These are phyloP conservation scores for Cryptosporidium baileyi DNA, from an alignment of 169 alveolate species.

Conservation along the genomic window DNA sequence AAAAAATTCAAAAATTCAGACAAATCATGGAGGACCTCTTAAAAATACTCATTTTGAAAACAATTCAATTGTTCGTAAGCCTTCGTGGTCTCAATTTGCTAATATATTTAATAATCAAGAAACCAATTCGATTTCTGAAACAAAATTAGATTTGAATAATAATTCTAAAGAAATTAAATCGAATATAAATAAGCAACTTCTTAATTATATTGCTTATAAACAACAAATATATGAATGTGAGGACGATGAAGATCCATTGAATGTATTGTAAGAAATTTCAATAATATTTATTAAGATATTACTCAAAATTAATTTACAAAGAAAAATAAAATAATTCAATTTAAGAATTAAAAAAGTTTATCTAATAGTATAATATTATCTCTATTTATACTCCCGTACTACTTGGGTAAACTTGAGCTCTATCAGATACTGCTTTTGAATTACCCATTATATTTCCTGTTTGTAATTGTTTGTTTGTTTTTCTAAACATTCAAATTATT, in stretches of 20 bases:
- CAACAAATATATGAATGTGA: slow-evolving; percentile 64
- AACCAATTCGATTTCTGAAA: neutral
- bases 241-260: slow-evolving; percentile 59
- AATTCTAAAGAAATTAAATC: neutral
- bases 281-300: neutral
- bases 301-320: neutral
- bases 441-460: neutral
- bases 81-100: slow-evolving; percentile 46
- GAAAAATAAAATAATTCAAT: neutral
- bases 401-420: slow-evolving; percentile 52
- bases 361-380: neutral
- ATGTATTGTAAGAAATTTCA: slow-evolving; percentile 9
- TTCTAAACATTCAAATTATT: neutral
- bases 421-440: slow-evolving; percentile 58
- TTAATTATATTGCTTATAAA: neutral
- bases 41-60: slow-evolving; percentile 4
- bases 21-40: neutral
- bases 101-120: neutral
- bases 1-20: neutral
- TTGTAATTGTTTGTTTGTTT: slow-evolving; percentile 32
- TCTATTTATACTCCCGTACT: slow-evolving; percentile 47
- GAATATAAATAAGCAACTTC: neutral
- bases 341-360: neutral
- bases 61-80: neutral
- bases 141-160: neutral